Evolutionary conservation across 345 rosid genomes (phyloP).

Genomic region (Mangifera indica): DNA sequence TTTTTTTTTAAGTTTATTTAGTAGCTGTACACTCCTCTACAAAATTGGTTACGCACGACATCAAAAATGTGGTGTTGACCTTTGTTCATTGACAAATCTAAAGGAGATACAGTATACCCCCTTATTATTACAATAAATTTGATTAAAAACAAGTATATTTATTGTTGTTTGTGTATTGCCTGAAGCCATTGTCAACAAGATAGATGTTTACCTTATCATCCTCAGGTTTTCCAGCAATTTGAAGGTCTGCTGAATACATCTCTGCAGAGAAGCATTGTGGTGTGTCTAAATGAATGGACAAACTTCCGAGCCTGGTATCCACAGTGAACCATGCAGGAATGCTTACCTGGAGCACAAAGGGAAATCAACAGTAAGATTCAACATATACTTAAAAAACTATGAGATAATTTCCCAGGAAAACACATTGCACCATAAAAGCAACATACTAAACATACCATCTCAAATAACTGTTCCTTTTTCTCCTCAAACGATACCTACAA

Average conservation of each 20-base stretch:
- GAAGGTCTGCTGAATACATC: conserved; percentile 96
- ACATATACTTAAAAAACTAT: not conserved
- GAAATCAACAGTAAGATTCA: conserved; percentile 23
- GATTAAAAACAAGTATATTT: not conserved
- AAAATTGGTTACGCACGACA: too few species aligned
- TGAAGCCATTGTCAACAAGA: not conserved
- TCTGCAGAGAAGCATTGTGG: conserved; percentile 99
- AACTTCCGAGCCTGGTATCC: conserved; percentile 93
- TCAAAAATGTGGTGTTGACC: too few species aligned
- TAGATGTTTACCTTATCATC: conserved; percentile 78
- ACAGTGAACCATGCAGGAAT: conserved; percentile 97
- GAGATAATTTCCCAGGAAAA: not conserved
- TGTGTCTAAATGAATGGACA: conserved; percentile 92
- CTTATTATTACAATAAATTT: too few species aligned
- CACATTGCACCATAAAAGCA: not conserved
- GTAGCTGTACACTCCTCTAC: not conserved
- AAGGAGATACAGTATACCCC: too few species aligned
- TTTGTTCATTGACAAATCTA: too few species aligned
- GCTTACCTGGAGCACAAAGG: conserved; percentile 63
- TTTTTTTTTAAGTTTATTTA: not conserved
- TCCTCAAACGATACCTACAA: conserved; percentile 83
- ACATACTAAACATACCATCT: conserved; percentile 60
- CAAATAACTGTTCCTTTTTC: conserved; percentile 87
- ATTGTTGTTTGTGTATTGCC: not conserved
- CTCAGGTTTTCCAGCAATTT: conserved; percentile 88